These are phyloP conservation scores for Kalanchoe fedtschenkoi DNA, from an alignment of 164 flowering plant genomes.

Conservation along the genomic window DNA sequence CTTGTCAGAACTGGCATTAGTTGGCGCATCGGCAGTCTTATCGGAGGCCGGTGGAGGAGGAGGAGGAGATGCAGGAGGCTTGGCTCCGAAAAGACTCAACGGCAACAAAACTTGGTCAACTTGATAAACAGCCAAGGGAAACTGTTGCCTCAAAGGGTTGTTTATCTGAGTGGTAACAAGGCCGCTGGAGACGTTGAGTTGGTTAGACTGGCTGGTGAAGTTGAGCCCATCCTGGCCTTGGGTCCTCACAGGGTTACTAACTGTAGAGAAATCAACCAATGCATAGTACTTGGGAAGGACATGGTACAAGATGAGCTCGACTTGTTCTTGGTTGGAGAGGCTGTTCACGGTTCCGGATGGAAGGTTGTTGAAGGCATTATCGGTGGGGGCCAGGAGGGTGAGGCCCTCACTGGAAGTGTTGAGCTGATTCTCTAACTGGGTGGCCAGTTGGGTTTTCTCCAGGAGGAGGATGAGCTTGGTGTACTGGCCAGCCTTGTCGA, in stretches of 20 bases:
- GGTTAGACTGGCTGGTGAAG: conserved; percentile 36
- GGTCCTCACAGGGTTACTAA: conserved; percentile 74
- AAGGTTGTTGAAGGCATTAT: conserved; percentile 71
- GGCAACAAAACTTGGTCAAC: conserved; percentile 74
- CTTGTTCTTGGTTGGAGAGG: conserved; percentile 39
- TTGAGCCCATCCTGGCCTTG: conserved; percentile 37
- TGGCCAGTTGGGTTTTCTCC: conserved; percentile 25
- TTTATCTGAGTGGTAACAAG: conserved; percentile 32
- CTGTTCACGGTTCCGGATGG: conserved; percentile 46
- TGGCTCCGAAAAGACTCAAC: conserved; percentile 30
- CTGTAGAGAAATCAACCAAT: conserved; percentile 23
- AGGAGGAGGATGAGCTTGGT: conserved; percentile 47
- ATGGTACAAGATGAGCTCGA: conserved; percentile 53
- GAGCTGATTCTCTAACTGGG: conserved; percentile 51
- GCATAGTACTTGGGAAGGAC: conserved; percentile 54
- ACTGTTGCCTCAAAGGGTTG: conserved; percentile 29
- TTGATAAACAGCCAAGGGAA: conserved; percentile 61
- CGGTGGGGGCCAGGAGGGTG: conserved; percentile 78
- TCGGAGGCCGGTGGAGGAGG: background rate
- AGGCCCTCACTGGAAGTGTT: conserved; percentile 61
- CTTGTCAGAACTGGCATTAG: background rate
- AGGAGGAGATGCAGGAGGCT: conserved; percentile 14
- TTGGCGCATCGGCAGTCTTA: background rate
- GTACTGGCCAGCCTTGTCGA: conserved; percentile 49
- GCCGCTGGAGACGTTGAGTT: conserved; percentile 63